phyloP scores from a whole-genome alignment of 257 asterid species.

The Capsicum rhomboideum region DNA sequence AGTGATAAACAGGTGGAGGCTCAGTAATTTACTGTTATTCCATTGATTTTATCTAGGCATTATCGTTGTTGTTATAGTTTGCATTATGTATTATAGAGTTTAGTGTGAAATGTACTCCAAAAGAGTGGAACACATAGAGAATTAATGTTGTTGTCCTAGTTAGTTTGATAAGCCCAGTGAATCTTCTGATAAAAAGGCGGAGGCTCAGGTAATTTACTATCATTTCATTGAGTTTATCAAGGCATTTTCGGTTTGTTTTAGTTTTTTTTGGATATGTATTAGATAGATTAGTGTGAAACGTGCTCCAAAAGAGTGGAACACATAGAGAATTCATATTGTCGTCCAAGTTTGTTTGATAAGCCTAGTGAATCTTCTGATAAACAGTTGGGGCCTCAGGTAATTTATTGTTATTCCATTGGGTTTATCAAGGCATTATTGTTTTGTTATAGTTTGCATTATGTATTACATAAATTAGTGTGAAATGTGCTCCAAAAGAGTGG shows the following conservation, averaged over 20 bases:
- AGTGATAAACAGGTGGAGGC: too few species aligned
- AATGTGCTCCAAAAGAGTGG: background rate
- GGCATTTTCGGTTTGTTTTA: background rate
- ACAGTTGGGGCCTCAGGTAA: constrained; percentile 12
- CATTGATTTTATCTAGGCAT: too few species aligned
- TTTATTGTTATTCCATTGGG: background rate
- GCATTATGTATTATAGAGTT: too few species aligned
- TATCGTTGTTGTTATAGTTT: too few species aligned
- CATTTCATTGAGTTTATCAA: background rate
- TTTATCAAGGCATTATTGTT: background rate
- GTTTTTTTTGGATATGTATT: background rate
- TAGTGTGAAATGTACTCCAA: too few species aligned
- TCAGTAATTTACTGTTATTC: too few species aligned
- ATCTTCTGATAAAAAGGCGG: constrained; percentile 6
- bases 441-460: background rate
- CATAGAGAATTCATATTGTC: background rate
- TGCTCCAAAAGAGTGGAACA: background rate
- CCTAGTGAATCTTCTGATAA: constrained; percentile 2
- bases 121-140: too few species aligned
- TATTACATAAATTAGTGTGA: background rate
- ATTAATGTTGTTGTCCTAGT: background rate
- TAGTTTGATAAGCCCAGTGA: background rate
- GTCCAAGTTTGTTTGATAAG: too few species aligned
- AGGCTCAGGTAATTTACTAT: constrained; percentile 12
- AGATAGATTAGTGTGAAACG: background rate